Conservation (phyloP, 2,329 filamentous ascomycete genomes). For the Pseudocercospora vitis region DNA sequence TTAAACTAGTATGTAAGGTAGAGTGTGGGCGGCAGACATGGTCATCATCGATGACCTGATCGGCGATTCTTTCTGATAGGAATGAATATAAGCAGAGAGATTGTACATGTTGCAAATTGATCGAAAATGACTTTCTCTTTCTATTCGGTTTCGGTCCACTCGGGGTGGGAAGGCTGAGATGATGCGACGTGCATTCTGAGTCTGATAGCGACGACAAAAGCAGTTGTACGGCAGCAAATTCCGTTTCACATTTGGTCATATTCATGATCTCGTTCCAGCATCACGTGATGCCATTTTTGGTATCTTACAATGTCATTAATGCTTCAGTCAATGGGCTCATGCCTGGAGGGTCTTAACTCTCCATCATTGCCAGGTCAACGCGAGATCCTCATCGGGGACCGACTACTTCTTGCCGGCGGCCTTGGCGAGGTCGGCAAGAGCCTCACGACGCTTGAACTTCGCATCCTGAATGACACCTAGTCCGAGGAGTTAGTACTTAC, state of each 20-base stretch:
- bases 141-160: no score
- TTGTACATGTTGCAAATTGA: slow-evolving; percentile 6
- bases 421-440: slow-evolving; percentile 63
- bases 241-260: neutral
- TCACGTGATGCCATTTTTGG: neutral
- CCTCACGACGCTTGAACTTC: slow-evolving; percentile 74
- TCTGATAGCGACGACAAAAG: no score
- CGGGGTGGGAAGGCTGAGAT: no score
- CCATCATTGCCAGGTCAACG: neutral
- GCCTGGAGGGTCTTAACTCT: neutral
- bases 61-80: neutral
- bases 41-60: neutral
- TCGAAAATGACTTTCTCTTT: no score
- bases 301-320: slow-evolving; percentile 9
- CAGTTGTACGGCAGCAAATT: no score
- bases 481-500: slow-evolving; percentile 12
- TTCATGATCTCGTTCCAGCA: slow-evolving; percentile 13
- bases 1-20: slow-evolving; percentile 3
- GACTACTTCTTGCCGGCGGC: slow-evolving; percentile 35
- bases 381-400: neutral
- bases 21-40: neutral
- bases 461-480: slow-evolving; percentile 70
- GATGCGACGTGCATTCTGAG: no score
- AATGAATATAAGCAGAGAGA: slow-evolving; percentile 5
- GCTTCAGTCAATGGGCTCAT: slow-evolving; percentile 18